Percentiles rank a stretch among this genome's conserved stretches.
Conservation (phyloP, 1,284 basidiomycete species). For the Cryptococcus sp. region DNA sequence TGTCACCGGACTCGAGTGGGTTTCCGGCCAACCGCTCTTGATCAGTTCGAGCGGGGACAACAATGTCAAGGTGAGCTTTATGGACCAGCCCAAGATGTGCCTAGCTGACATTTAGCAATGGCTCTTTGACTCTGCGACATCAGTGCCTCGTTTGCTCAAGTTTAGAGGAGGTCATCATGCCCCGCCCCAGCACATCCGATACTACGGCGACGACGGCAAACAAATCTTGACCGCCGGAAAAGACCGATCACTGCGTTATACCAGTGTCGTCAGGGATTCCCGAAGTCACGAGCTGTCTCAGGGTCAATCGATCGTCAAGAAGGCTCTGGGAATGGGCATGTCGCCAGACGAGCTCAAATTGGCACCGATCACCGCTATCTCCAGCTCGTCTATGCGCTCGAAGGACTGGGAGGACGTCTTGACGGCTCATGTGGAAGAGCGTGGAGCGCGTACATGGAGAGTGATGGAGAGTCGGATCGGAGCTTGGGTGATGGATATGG, state of each 20-base stretch:
- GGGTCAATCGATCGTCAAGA: constrained; percentile 76
- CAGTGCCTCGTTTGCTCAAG: constrained; percentile 81
- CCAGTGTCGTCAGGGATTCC: constrained; percentile 88
- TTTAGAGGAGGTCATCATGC: constrained; percentile 85
- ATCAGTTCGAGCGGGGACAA: constrained; percentile 87
- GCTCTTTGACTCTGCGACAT: constrained; percentile 87
- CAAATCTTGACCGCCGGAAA: constrained; percentile 75
- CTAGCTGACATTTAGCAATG: constrained; percentile 68
- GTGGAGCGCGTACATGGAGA: constrained; percentile 76
- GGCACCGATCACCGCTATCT: constrained; percentile 67
- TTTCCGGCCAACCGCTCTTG: constrained; percentile 81
- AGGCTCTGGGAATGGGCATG: constrained; percentile 72
- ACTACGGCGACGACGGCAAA: constrained; percentile 95
- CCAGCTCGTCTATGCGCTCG: constrained; percentile 71
- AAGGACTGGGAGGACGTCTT: constrained; percentile 98
- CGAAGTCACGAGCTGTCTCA: constrained; percentile 91
- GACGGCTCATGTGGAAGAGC: constrained; percentile 77
- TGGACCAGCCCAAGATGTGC: constrained; percentile 9
- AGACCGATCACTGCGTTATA: constrained; percentile 82
- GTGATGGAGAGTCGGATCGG: constrained; percentile 77
- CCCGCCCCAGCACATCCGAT: constrained; percentile 86
- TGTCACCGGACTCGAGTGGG: constrained; percentile 76
- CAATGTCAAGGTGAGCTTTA: constrained; percentile 67
- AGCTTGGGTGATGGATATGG: constrained; percentile 53
- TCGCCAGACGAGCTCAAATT: constrained; percentile 75